Evolutionary conservation across 1,139 yeast genomes (phyloP), one percentile per base, ranked within the genome.

Genomic region (Nakaseomyces nivariensis): DNA sequence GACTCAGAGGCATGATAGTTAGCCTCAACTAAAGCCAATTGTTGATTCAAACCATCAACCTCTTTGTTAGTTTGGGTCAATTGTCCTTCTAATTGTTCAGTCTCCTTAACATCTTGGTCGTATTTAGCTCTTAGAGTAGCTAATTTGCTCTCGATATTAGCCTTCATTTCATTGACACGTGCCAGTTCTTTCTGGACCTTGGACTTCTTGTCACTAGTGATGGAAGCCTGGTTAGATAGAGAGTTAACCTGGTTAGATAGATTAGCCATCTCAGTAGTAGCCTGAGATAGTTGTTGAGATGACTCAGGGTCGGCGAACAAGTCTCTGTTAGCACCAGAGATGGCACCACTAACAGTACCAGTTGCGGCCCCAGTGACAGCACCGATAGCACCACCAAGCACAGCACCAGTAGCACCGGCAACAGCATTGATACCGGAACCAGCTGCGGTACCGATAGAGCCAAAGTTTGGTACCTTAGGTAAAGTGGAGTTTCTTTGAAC

Each of bases 211-310:
- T 81, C 85, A 54, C 81, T 82, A 34, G 86, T 74, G 17, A 75
- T 76, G 0, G 85, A 73, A 1, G 95, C 85, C 68, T 90, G 96
- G 24, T 77, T 70, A 1, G 89, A 77, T 56, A 89, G 73, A 0
- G 96, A 84, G 54, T 81, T 81, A 53, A 88, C 82, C 69, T 90
- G 96, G 60, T 84, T 87, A 1, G 95, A 85, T 46, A 85, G 75
- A 59, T 90, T 88, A 17, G 96, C 96, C 66, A 87, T 76, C 58
- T 88, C 96, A 3, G 92, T 79, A 13, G 94, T 81, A 3, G 95
- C 90, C 55, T 79, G 79, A 0, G 95, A 81, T 47, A 88, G 72
- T 61, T 84, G 81, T 27, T 82, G 80, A 1, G 88, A 77, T 4
- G 79, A 74, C 48, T 76, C 82, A 2, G 75, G 61, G 53, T 79